Percentiles rank a stretch among this genome's conserved stretches.
Evolutionary conservation across 2,329 filamentous ascomycete genomes (phyloP).

Genomic region (Orbilia oligospora): DNA sequence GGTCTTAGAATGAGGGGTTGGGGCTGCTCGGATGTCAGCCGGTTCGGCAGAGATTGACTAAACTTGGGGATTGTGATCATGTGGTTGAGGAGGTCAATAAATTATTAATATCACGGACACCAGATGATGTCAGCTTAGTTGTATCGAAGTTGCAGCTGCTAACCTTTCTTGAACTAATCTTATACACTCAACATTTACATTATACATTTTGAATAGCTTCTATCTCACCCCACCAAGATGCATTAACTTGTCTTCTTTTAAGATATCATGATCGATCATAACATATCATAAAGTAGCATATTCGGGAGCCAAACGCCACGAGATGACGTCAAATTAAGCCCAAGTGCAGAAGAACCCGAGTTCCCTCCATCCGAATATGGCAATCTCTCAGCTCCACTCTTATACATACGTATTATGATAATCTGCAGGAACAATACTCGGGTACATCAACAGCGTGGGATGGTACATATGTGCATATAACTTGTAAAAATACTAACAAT

Average conservation of each 20-base stretch:
- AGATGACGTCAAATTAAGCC: conserved; percentile 16
- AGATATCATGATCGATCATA: no score
- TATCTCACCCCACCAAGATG: no score
- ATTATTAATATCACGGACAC: not conserved
- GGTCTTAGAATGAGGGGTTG: conserved; percentile 44
- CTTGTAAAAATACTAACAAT: conserved; percentile 27
- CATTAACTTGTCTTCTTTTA: no score
- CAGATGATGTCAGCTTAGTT: not conserved
- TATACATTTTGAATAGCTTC: no score
- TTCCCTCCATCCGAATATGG: conserved; percentile 6
- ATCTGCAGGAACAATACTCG: conserved; percentile 49
- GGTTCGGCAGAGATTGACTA: conserved; percentile 26
- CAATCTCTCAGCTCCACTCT: conserved; percentile 15
- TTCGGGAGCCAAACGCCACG: not conserved
- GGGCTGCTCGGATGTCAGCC: conserved; percentile 48
- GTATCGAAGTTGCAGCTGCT: not conserved
- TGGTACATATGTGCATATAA: not conserved
- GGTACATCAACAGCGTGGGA: conserved; percentile 14
- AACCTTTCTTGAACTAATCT: not conserved
- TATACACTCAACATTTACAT: no score
- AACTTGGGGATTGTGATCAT: conserved; percentile 36
- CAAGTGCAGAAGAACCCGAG: not conserved
- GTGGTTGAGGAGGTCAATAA: not conserved
- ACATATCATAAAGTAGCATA: no score
- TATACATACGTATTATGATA: conserved; percentile 4